Evolutionary conservation across 2,329 filamentous ascomycete species (phyloP).

Genomic region (Penicillium frequentans): DNA sequence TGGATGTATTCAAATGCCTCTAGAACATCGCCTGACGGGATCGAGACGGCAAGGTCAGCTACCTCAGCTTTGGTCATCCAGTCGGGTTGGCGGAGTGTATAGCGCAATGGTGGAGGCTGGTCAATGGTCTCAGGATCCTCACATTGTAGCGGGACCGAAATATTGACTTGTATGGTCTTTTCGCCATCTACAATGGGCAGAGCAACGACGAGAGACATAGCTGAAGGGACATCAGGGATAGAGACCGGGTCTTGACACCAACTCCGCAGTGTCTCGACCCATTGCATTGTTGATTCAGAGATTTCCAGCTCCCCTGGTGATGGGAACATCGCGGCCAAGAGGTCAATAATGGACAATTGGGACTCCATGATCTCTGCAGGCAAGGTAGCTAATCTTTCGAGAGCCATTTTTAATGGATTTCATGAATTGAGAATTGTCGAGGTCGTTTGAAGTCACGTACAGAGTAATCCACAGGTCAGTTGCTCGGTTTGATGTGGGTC

Average conservation of each 20-base stretch:
- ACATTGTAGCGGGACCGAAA: constrained; percentile 28
- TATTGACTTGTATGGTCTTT: constrained; percentile 29
- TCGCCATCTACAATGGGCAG: constrained; percentile 25
- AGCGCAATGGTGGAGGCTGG: constrained; percentile 25
- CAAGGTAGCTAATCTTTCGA: constrained; percentile 23
- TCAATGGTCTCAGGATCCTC: constrained; percentile 12
- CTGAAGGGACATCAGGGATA: constrained; percentile 17
- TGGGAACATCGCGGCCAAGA: constrained; percentile 56
- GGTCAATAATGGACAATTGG: constrained; percentile 52
- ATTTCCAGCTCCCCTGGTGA: constrained; percentile 41
- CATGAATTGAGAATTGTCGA: not conserved
- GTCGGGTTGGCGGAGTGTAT: constrained; percentile 48
- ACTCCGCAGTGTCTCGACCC: constrained; percentile 25
- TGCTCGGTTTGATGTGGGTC: too few species aligned
- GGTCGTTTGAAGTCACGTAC: too few species aligned
- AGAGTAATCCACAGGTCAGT: too few species aligned
- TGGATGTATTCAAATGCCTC: constrained; percentile 48
- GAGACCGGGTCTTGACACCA: constrained; percentile 26
- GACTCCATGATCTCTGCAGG: constrained; percentile 49
- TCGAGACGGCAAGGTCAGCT: constrained; percentile 36
- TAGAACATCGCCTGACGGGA: constrained; percentile 49
- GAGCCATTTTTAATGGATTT: constrained; percentile 11
- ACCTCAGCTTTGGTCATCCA: constrained; percentile 56
- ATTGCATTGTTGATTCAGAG: constrained; percentile 34
- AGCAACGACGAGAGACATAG: constrained; percentile 23